These are phyloP conservation scores for Didymosphaeria variabile DNA, from an alignment of 2,329 filamentous ascomycete species.

Conservation along the genomic window DNA sequence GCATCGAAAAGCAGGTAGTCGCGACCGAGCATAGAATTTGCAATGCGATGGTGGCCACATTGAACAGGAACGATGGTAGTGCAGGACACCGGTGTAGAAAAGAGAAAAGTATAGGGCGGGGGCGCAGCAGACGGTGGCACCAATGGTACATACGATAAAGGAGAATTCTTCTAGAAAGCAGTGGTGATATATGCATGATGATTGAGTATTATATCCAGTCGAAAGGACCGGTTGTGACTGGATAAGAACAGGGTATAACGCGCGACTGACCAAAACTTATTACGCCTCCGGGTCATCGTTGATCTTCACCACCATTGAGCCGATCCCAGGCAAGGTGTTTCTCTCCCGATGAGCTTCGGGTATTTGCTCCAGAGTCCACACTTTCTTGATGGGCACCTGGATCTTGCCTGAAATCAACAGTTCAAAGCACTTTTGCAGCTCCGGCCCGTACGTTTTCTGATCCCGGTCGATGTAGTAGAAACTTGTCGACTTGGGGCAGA, in stretches of 20 bases:
- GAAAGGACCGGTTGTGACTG: neutral
- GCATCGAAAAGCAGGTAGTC: conserved; percentile 38
- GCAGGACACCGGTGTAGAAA: no score
- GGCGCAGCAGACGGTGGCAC: no score
- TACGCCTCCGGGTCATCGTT: conserved; percentile 13
- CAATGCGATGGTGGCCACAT: conserved; percentile 39
- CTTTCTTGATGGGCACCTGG: conserved; percentile 37
- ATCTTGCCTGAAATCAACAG: conserved; percentile 33
- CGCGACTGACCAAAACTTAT: neutral
- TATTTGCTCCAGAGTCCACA: conserved; percentile 36
- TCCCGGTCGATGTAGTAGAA: conserved; percentile 41
- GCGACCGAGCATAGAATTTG: conserved; percentile 34
- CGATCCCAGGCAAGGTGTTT: conserved; percentile 35
- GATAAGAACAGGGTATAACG: neutral
- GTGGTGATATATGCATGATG: no score
- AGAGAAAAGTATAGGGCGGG: no score
- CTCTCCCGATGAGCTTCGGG: conserved; percentile 40
- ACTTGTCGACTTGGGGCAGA: conserved; percentile 34
- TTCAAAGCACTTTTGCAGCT: conserved; percentile 31
- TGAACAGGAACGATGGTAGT: conserved; percentile 19
- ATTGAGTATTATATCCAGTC: no score
- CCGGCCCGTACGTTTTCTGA: conserved; percentile 36
- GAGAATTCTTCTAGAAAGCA: no score
- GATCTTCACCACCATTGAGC: conserved; percentile 35
- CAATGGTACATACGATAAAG: no score